Conservation (phyloP, 2,329 filamentous ascomycete genomes). For the Nigrospora osmanthi region DNA sequence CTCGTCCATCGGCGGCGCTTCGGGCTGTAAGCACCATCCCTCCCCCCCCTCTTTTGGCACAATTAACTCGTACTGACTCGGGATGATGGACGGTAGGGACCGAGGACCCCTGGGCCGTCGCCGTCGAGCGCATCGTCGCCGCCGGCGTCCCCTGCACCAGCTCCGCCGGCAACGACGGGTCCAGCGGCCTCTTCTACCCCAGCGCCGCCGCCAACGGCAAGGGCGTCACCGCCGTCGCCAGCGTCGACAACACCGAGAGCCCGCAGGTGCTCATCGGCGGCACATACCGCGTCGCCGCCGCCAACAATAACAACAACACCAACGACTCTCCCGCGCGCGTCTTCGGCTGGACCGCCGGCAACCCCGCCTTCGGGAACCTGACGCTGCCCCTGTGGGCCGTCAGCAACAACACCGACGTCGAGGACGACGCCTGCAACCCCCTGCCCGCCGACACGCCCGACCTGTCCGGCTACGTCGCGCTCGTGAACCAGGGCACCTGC, state of each 20-base stretch:
- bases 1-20: conserved; percentile 41
- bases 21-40: too few species aligned
- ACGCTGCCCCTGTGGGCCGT: conserved; percentile 41
- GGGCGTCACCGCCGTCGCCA: conserved; percentile 39
- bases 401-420: conserved; percentile 38
- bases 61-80: too few species aligned
- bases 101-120: conserved; percentile 41
- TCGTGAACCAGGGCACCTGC: conserved; percentile 52
- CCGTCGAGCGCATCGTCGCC: conserved; percentile 43
- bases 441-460: conserved; percentile 47
- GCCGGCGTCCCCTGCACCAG: conserved; percentile 44
- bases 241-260: conserved; percentile 37
- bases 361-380: conserved; percentile 35
- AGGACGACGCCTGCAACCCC: conserved; percentile 42
- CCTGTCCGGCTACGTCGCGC: conserved; percentile 47
- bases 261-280: conserved; percentile 34
- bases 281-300: conserved; percentile 29
- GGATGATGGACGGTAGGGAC: too few species aligned
- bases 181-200: conserved; percentile 38
- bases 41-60: too few species aligned
- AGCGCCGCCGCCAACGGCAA: conserved; percentile 39
- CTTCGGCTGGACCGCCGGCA: conserved; percentile 36
- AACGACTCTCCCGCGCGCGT: conserved; percentile 18
- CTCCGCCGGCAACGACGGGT: conserved; percentile 44
- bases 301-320: too few species aligned